These are phyloP conservation scores for Fusarium foetens DNA, from an alignment of 2,329 filamentous ascomycete species.

Conservation along the genomic window DNA sequence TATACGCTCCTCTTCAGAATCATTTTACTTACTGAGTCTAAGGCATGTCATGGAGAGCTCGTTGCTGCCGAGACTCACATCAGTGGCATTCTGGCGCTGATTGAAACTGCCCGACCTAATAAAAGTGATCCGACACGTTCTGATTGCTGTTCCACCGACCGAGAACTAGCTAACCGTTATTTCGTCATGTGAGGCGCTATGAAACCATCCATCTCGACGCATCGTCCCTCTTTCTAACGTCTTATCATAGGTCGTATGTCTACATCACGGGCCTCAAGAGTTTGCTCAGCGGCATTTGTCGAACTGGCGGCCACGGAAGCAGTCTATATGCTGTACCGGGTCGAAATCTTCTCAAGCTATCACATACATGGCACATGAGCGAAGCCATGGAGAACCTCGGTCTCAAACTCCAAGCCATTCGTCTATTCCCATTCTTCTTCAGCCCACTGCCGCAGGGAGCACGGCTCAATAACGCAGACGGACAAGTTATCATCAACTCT, in stretches of 20 bases:
- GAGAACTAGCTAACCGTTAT: conserved; percentile 4
- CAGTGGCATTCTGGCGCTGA: conserved; percentile 11
- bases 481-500: neutral
- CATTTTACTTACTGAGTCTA: rapidly evolving
- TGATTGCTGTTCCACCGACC: neutral
- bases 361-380: conserved; percentile 7
- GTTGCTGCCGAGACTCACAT: conserved; percentile 6
- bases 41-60: conserved; percentile 12
- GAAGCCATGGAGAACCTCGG: neutral
- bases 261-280: conserved; percentile 13
- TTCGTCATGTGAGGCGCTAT: neutral
- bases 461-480: neutral
- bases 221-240: rapidly evolving
- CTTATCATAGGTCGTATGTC: neutral
- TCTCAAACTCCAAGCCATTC: conserved; percentile 8
- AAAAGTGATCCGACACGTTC: neutral
- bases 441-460: neutral
- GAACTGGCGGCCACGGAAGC: neutral
- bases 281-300: conserved; percentile 1
- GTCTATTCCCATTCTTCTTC: conserved; percentile 10
- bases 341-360: neutral
- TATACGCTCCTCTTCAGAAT: rapidly evolving
- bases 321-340: neutral
- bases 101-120: neutral
- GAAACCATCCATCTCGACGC: rapidly evolving